Evolutionary conservation across 2,329 filamentous ascomycete genomes (phyloP), one percentile per base, ranked within the genome.

Genomic region (Diaporthe sp.): DNA sequence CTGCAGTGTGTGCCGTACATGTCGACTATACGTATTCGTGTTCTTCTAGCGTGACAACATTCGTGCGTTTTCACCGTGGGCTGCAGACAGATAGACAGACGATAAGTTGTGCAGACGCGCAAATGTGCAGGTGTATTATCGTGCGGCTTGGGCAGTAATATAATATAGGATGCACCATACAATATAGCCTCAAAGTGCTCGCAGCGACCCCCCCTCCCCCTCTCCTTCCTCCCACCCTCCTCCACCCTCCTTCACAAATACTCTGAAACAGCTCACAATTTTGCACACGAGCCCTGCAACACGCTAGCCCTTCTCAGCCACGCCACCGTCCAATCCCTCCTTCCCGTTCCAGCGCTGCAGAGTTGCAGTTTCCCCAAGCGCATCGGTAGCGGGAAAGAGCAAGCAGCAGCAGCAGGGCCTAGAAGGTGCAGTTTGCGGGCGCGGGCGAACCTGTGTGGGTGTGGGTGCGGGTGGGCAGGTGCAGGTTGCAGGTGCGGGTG

Each of bases 221-320:
- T 28, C 17, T 8, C 8, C 17, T 13, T 42, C 44, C 28, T 37
- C 19, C 19, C 62, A 53, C 70, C 31, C 69, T 49, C 55, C 42
- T 61, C 57, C 44, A 42, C 44, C 70, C 70, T 51, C 70, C 58
- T 37, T 65, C 58, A 65, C 58, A 59, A 65, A 65, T 62, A 73
- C 58, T 62, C 70, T 62, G 37, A 53, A 53, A 62, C 70, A 62
- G 70, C 65, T 68, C 70, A 73, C 70, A 73, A 73, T 73, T 62
- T 73, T 73, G 70, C 59, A 73, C 46, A 65, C 46, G 39, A 55
- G 57, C 57, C 58, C 58, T 73, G 58, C 58, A 31, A 65, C 70
- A 51, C 59, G 65, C 74, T 75, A 75, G 74, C 74, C 62, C 25
- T 73, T 74, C 61, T 70, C 51, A 67, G 62, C 71, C 65, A 70